Evolutionary conservation across 2,329 filamentous ascomycete genomes (phyloP).

Genomic region (Apiospora aurea): DNA sequence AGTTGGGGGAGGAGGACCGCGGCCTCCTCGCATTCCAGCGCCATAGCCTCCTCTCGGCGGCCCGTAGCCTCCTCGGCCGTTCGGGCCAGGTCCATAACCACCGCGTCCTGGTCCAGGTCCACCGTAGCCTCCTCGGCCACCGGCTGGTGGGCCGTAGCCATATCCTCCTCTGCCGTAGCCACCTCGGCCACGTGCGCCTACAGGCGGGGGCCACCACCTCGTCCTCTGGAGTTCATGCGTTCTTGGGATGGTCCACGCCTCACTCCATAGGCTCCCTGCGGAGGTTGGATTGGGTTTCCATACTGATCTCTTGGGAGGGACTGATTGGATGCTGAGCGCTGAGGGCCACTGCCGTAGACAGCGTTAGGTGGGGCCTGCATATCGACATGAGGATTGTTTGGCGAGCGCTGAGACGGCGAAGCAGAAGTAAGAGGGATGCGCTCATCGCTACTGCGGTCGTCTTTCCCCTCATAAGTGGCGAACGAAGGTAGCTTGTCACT

Average conservation of each 20-base stretch:
- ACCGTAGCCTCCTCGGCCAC: constrained; percentile 55
- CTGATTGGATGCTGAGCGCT: constrained; percentile 49
- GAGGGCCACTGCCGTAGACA: constrained; percentile 40
- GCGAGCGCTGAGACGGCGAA: constrained; percentile 66
- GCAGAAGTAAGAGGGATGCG: constrained; percentile 72
- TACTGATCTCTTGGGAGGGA: constrained; percentile 64
- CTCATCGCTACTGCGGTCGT: constrained; percentile 71
- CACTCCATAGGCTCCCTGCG: constrained; percentile 53
- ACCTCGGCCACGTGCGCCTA: constrained; percentile 60
- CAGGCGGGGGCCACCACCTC: constrained; percentile 54
- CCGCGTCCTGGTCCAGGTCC: constrained; percentile 52
- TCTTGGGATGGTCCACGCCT: constrained; percentile 56
- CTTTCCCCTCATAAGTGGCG: constrained; percentile 71
- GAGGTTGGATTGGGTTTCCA: constrained; percentile 61
- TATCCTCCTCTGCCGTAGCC: constrained; percentile 54
- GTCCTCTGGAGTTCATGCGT: constrained; percentile 59
- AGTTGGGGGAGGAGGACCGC: constrained; percentile 50
- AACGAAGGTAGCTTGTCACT: constrained; percentile 58
- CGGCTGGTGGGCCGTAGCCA: constrained; percentile 49
- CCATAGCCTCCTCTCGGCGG: constrained; percentile 42
- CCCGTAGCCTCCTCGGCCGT: constrained; percentile 45
- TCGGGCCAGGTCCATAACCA: constrained; percentile 50
- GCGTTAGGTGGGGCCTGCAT: constrained; percentile 46
- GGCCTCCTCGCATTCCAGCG: constrained; percentile 46
- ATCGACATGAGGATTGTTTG: constrained; percentile 52